These are phyloP conservation scores for Scenedesmus sp. DNA, from an alignment of 163 green algal genomes.

Conservation along the genomic window DNA sequence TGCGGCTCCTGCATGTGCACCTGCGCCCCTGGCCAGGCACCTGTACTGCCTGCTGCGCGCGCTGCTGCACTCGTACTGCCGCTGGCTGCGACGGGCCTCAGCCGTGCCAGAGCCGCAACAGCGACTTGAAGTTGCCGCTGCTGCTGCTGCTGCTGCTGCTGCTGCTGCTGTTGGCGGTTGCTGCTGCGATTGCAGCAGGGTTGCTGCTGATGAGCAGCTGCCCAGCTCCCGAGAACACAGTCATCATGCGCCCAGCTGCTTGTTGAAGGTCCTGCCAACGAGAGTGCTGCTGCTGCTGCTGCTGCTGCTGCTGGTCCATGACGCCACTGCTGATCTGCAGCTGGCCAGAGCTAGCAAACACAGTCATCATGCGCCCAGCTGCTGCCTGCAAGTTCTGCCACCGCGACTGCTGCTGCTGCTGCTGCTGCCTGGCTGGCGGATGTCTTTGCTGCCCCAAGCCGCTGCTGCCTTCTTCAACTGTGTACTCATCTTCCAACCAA, in stretches of 20 bases:
- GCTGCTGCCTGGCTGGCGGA: neutral
- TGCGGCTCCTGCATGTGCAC: slow-evolving; percentile 12
- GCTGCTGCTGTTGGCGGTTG: neutral
- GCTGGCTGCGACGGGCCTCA: neutral
- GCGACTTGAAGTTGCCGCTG: slow-evolving; percentile 2
- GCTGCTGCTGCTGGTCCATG: neutral
- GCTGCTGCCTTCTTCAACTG: neutral
- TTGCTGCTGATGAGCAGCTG: slow-evolving; percentile 1
- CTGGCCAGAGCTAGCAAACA: neutral
- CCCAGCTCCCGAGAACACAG: neutral
- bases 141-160: neutral
- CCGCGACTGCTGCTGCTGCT: neutral
- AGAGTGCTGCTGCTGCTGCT: neutral
- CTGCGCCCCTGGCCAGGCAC: neutral
- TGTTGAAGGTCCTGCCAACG: neutral
- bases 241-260: neutral
- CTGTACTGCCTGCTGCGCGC: neutral
- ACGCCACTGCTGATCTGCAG: slow-evolving; percentile 9
- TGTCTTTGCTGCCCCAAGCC: neutral
- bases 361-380: slow-evolving; percentile 1
- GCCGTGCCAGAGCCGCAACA: neutral
- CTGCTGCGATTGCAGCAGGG: neutral
- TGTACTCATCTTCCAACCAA: neutral
- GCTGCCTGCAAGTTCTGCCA: neutral
- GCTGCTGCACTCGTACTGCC: neutral